Evolutionary conservation across 2,329 filamentous ascomycete species (phyloP).

Genomic region (Sporothrix brasiliensis): DNA sequence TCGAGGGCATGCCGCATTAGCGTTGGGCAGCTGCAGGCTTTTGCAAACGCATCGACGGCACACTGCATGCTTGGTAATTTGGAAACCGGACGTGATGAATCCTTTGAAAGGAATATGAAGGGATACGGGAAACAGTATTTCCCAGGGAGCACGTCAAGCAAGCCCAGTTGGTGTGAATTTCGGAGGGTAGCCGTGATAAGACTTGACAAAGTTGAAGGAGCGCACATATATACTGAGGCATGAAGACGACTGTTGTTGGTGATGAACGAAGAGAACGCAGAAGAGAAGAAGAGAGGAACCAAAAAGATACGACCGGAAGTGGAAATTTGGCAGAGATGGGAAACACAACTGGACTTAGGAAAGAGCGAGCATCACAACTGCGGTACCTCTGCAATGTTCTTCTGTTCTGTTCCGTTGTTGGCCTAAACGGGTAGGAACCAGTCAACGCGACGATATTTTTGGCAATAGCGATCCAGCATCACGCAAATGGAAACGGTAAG

Average conservation of each 20-base stretch:
- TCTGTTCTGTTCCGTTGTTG: neutral
- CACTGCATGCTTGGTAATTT: constrained; percentile 8
- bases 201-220: no score
- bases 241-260: no score
- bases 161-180: no score
- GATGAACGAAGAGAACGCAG: no score
- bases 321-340: no score
- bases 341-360: neutral
- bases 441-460: neutral
- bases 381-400: neutral
- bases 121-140: no score
- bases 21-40: constrained; percentile 30
- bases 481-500: neutral
- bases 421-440: neutral
- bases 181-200: no score
- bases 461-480: no score
- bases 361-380: neutral
- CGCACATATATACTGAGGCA: no score
- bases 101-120: neutral
- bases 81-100: neutral
- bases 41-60: constrained; percentile 26
- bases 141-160: no score
- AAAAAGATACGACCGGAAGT: no score
- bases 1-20: constrained; percentile 25
- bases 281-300: no score